Percentiles rank a stretch among this genome's conserved stretches.
Conservation (phyloP, 257 asterid species). For the Solanum paucissectum region DNA sequence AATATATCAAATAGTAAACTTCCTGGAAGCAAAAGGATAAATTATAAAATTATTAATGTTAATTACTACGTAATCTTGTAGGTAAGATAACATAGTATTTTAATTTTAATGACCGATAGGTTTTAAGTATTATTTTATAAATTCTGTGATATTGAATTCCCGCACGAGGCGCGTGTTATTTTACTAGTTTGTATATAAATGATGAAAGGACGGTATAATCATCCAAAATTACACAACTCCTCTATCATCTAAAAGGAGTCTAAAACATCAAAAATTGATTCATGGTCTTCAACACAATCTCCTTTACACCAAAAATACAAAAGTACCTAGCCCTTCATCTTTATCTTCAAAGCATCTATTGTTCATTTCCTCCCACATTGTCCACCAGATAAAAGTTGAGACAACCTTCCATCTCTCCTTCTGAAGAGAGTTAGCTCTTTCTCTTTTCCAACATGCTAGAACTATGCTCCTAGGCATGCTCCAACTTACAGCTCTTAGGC, state of each 20-base stretch:
- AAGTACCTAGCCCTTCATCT: not conserved
- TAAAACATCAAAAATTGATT: not conserved
- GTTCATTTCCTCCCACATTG: not conserved
- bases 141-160: not conserved
- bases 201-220: not conserved
- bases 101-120: not conserved
- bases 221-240: not conserved
- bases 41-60: not conserved
- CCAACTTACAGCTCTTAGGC: not conserved
- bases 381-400: not conserved
- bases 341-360: not conserved
- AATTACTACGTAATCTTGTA: not conserved
- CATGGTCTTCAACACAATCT: not conserved
- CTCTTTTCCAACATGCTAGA: not conserved
- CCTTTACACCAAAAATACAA: not conserved
- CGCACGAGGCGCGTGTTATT: not conserved
- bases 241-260: not conserved
- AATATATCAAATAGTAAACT: too few species aligned
- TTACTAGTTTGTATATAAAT: not conserved
- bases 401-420: not conserved
- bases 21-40: too few species aligned
- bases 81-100: not conserved
- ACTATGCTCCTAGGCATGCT: not conserved
- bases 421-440: not conserved
- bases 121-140: not conserved